A percentile compares a stretch with the other conserved stretches of the same genome.
Evolutionary conservation across 225 moss, liverwort and hornwort species (phyloP).

Genomic region (Climacium dendroides): DNA sequence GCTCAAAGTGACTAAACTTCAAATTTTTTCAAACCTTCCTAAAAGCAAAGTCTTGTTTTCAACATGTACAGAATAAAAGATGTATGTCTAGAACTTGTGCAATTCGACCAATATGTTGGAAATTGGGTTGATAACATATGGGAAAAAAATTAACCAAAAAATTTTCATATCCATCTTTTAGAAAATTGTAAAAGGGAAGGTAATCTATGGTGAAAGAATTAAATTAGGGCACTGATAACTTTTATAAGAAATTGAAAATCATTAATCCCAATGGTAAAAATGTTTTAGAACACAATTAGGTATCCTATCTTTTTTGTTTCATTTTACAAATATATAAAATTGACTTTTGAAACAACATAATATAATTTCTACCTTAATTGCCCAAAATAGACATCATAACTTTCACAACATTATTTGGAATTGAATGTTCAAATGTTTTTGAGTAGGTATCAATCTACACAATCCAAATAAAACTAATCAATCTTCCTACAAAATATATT

Average conservation of each 20-base stretch:
- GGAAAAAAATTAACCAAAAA: neutral
- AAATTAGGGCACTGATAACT: no score
- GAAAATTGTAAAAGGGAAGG: neutral
- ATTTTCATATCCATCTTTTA: neutral
- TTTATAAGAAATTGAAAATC: no score
- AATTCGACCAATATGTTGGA: neutral
- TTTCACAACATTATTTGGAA: neutral
- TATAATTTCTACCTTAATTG: neutral
- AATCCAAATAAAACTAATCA: neutral
- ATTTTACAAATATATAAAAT: neutral
- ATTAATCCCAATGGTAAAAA: neutral
- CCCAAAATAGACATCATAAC: neutral
- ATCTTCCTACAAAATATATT: neutral
- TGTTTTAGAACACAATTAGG: neutral
- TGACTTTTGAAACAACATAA: no score
- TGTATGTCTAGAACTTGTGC: accelerated
- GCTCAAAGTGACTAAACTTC: neutral
- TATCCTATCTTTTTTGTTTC: neutral
- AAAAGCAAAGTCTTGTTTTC: neutral
- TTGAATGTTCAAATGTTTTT: neutral
- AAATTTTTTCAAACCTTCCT: neutral
- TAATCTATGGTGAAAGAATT: neutral
- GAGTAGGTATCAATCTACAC: neutral
- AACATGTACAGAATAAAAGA: neutral
- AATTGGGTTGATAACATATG: no score